These are phyloP conservation scores for Metarhizium rileyi DNA, from an alignment of 2,329 filamentous ascomycete species.

Conservation along the genomic window DNA sequence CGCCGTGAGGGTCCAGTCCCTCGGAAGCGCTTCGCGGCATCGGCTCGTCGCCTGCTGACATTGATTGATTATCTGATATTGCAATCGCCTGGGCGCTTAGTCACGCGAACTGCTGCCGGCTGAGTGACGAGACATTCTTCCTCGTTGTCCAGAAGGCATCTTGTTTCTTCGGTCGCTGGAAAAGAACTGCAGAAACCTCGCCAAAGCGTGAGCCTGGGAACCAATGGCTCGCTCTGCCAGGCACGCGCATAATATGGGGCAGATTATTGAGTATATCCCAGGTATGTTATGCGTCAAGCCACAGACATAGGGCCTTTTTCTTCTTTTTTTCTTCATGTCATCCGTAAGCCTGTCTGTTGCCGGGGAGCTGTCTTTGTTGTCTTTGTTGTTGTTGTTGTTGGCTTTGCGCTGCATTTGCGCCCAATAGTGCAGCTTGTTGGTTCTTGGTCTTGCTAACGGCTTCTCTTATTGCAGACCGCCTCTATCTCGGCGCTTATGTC, in stretches of 20 bases:
- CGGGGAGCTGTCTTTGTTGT: background rate
- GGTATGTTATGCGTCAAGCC: constrained; percentile 43
- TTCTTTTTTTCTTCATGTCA: background rate
- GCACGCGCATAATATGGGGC: constrained; percentile 57
- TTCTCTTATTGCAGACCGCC: constrained; percentile 54
- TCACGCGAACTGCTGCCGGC: background rate
- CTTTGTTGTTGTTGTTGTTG: background rate
- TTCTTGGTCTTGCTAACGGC: constrained; percentile 12
- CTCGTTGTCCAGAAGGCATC: background rate
- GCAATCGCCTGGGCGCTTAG: too few species aligned
- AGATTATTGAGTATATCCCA: constrained; percentile 94
- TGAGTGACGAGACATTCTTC: background rate
- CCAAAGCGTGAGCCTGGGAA: constrained; percentile 16
- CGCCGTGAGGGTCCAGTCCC: background rate
- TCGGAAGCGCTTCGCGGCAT: background rate
- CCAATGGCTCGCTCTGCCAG: constrained; percentile 41
- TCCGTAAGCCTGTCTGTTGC: background rate
- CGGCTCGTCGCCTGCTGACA: background rate
- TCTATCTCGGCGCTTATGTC: constrained; percentile 90
- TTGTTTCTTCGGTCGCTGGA: background rate
- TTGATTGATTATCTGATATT: background rate
- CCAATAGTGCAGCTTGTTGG: background rate
- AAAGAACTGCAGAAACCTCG: background rate
- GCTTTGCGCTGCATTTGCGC: background rate
- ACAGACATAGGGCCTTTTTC: background rate